Conservation (phyloP, 2,329 filamentous ascomycete species). For the Pseudomassariella vexata region DNA sequence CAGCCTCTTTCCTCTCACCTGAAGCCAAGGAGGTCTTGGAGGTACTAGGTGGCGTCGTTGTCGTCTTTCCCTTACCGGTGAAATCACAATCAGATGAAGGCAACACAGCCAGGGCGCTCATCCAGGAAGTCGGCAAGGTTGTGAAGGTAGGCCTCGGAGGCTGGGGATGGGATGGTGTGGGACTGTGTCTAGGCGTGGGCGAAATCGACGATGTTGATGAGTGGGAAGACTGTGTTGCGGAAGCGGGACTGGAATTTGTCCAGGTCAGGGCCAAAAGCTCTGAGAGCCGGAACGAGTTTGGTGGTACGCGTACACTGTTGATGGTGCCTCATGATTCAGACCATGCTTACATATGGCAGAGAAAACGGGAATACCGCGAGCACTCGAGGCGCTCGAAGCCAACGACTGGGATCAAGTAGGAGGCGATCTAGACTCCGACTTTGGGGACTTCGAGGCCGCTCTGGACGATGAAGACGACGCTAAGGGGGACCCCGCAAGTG, state of each 20-base stretch:
- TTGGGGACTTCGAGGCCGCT: constrained; percentile 26
- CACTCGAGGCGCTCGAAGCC: constrained; percentile 56
- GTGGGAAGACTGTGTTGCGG: constrained; percentile 57
- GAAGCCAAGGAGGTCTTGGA: constrained; percentile 59
- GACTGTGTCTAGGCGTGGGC: constrained; percentile 52
- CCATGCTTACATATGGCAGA: constrained; percentile 30
- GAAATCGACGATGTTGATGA: constrained; percentile 40
- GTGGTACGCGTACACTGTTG: constrained; percentile 35
- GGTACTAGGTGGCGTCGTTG: constrained; percentile 55
- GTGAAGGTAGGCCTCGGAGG: constrained; percentile 52
- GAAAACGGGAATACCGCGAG: constrained; percentile 51
- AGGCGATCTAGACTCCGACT: constrained; percentile 26
- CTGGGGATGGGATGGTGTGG: constrained; percentile 60
- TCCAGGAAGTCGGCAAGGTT: constrained; percentile 49
- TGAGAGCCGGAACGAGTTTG: constrained; percentile 49
- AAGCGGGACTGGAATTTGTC: constrained; percentile 58
- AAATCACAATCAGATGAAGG: constrained; percentile 14
- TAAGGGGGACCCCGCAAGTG: constrained; percentile 24
- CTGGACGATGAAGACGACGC: constrained; percentile 17
- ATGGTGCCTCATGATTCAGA: background rate
- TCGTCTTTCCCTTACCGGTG: constrained; percentile 41
- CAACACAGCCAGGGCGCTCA: constrained; percentile 30
- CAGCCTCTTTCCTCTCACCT: constrained; percentile 49
- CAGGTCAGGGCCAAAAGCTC: constrained; percentile 37
- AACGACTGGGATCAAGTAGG: constrained; percentile 54